A percentile compares a stretch with the other conserved stretches of the same genome.
These are phyloP conservation scores for Lupinus albus DNA, from an alignment of 306 rosid species.

Conservation along the genomic window DNA sequence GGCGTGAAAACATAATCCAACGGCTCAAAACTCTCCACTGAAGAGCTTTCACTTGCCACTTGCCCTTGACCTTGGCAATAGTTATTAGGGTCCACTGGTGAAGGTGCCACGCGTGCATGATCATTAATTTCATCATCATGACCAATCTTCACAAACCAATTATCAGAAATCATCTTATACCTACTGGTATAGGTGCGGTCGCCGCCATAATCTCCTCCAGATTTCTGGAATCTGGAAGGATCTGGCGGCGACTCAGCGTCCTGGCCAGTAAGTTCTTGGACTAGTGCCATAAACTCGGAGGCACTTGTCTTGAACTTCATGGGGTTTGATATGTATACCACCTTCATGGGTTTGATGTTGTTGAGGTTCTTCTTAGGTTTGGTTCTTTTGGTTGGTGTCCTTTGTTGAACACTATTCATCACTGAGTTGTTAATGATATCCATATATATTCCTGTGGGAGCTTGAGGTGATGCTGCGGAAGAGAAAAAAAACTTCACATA, in stretches of 20 bases:
- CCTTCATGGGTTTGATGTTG: slow-evolving; percentile 49
- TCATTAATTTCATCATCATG: background rate
- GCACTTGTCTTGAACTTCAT: slow-evolving; percentile 69
- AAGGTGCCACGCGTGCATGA: slow-evolving; percentile 22
- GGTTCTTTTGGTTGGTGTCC: slow-evolving; percentile 39
- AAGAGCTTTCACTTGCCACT: slow-evolving; percentile 22
- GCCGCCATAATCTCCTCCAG: background rate
- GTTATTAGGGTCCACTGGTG: slow-evolving; percentile 24
- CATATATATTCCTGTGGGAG: slow-evolving; percentile 21
- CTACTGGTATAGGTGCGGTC: background rate
- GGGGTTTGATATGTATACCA: slow-evolving; percentile 80
- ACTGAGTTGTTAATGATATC: slow-evolving; percentile 33
- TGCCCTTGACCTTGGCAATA: slow-evolving; percentile 8
- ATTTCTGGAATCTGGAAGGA: slow-evolving; percentile 43
- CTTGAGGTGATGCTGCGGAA: background rate
- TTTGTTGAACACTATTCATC: slow-evolving; percentile 39
- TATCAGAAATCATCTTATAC: slow-evolving; percentile 5
- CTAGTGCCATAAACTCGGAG: slow-evolving; percentile 60
- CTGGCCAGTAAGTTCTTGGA: slow-evolving; percentile 79
- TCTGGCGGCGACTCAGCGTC: slow-evolving; percentile 68
- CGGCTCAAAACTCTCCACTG: slow-evolving; percentile 37
- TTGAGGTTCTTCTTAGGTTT: slow-evolving; percentile 35
- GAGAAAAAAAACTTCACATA: slow-evolving; percentile 12
- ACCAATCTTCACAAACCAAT: background rate
- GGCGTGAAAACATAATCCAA: slow-evolving; percentile 60